Base-by-base conservation (phyloP, 2,329 filamentous ascomycete genomes). In the Monosporascus sp. region DNA sequence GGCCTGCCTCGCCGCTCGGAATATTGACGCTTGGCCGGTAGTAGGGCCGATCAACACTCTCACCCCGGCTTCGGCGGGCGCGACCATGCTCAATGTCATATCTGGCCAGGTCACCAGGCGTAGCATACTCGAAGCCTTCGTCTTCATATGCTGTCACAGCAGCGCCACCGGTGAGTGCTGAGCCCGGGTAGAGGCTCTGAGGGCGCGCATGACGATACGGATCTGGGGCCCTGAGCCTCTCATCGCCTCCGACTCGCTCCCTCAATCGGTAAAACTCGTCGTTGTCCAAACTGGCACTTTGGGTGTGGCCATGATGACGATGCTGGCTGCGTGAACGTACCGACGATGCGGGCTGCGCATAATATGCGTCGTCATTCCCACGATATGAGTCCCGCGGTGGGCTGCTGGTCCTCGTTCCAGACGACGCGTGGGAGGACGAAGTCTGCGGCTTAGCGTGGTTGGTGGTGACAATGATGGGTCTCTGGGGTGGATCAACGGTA, bases 71-170 rank as follows among this genome's bases (percentile, higher is more conserved):
- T 44, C 68, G 68, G 35, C 72, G 65, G 5, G 73, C 72, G 27
- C 70, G 72, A 31, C 75, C 70, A 53, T 83, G 75, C 53, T 82
- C 79, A 27, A 86, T 68, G 63, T 86, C 83, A 60, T 86, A 86
- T 49, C 78, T 74, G 37, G 79, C 82, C 49, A 87, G 65, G 51
- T 86, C 82, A 57, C 80, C 77, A 15, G 82, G 81, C 54, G 82
- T 85, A 8, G 83, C 86, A 61, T 86, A 86, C 60, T 83, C 80
- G 60, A 81, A 86, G 8, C 78, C 82, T 47, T 83, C 78, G 31
- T 81, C 78, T 14, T 78, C 80, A 57, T 82, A 83, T 57, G 81
- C 78, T 22, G 62, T 50, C 0, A 63, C 70, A 8, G 73, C 67
- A 53, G 71, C 68, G 15, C 70, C 70, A 54, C 71, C 69, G 53